A percentile compares a stretch with the other conserved stretches of the same genome.
Conservation (phyloP, 805 yeast genomes). For the Cyberlindnera meyerae region DNA sequence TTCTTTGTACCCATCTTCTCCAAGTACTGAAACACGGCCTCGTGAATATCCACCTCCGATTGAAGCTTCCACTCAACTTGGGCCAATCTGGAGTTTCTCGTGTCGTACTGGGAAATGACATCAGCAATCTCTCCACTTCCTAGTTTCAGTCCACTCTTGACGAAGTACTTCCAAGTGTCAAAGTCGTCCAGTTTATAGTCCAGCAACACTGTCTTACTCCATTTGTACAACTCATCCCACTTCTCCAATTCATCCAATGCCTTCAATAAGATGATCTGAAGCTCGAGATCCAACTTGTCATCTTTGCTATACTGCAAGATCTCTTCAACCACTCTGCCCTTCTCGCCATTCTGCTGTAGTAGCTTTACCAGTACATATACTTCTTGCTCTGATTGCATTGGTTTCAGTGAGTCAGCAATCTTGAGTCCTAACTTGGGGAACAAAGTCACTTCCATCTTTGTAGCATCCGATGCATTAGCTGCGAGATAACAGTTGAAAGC, state of each 20-base stretch:
- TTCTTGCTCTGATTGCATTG: constrained; percentile 60
- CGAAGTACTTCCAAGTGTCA: constrained; percentile 61
- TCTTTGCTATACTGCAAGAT: constrained; percentile 29
- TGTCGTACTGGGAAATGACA: constrained; percentile 29
- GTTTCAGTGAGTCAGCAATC: constrained; percentile 46
- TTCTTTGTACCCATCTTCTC: constrained; percentile 46
- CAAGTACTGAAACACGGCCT: constrained; percentile 34
- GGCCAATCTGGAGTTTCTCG: constrained; percentile 58
- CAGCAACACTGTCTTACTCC: constrained; percentile 39
- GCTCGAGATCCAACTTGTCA: constrained; percentile 50
- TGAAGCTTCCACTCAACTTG: constrained; percentile 39
- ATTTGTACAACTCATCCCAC: constrained; percentile 40
- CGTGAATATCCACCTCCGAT: constrained; percentile 18
- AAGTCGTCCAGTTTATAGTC: constrained; percentile 63
- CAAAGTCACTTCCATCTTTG: constrained; percentile 43
- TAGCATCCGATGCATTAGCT: constrained; percentile 29
- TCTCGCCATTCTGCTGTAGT: constrained; percentile 32
- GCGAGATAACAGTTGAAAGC: constrained; percentile 49
- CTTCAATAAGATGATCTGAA: constrained; percentile 50
- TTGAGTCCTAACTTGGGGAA: constrained; percentile 59
- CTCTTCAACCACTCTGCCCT: constrained; percentile 27
- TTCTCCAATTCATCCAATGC: constrained; percentile 37
- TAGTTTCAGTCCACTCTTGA: constrained; percentile 39
- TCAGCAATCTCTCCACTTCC: constrained; percentile 31
- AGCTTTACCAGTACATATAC: constrained; percentile 53